Evolutionary conservation across 2,329 filamentous ascomycete species (phyloP).

Genomic region (Aureobasidium sp.): DNA sequence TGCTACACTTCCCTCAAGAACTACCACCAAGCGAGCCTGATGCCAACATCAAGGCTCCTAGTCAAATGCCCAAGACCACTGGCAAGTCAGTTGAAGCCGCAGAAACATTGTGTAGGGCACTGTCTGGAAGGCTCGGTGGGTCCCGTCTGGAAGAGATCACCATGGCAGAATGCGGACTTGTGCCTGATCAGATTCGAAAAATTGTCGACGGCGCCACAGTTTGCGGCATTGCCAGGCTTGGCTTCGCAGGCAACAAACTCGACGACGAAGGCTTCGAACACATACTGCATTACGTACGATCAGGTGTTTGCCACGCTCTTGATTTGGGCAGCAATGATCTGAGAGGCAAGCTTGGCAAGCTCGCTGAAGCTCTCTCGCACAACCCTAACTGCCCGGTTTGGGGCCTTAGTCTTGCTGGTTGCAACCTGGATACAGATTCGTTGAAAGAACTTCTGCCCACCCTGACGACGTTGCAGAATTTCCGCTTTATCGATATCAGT

Average conservation of each 20-base stretch:
- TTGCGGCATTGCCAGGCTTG: conserved; percentile 70
- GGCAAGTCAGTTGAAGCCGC: conserved; percentile 45
- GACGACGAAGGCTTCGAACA: conserved; percentile 67
- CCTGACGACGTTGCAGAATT: conserved; percentile 60
- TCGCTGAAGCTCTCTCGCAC: conserved; percentile 46
- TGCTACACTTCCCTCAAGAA: conserved; percentile 65
- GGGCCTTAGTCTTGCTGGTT: conserved; percentile 80
- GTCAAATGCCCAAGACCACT: conserved; percentile 19
- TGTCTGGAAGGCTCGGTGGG: conserved; percentile 70
- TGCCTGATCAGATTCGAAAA: conserved; percentile 60
- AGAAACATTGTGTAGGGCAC: conserved; percentile 63
- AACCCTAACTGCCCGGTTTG: conserved; percentile 52
- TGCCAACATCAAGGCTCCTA: conserved; percentile 20
- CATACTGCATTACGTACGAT: conserved; percentile 67
- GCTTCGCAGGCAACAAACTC: conserved; percentile 75
- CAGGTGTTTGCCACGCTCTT: conserved; percentile 74
- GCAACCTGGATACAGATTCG: conserved; percentile 66
- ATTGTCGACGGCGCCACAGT: conserved; percentile 78
- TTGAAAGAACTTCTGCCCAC: conserved; percentile 70
- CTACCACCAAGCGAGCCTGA: conserved; percentile 23
- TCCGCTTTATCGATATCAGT: conserved; percentile 86
- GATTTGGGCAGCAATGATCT: conserved; percentile 83
- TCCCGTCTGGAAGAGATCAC: conserved; percentile 73
- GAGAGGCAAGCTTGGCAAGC: conserved; percentile 36
- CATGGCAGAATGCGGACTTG: conserved; percentile 71